phyloP scores from a whole-genome alignment of 306 rosid species.

The Pyrus pyrifolia region DNA sequence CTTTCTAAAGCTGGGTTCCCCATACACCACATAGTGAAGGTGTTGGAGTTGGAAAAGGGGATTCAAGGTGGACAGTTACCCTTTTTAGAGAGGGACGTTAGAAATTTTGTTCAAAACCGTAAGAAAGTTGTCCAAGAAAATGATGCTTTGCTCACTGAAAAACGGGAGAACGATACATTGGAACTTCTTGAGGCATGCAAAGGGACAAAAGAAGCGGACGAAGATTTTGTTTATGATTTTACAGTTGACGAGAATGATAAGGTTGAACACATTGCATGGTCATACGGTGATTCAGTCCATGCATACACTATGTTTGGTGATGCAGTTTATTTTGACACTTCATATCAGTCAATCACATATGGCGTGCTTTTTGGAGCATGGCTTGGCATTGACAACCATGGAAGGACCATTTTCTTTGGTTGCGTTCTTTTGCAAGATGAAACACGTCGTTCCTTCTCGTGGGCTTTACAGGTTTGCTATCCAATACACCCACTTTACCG shows the following conservation, averaged over 20 bases:
- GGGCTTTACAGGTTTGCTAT: slow-evolving; percentile 90
- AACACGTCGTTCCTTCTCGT: slow-evolving; percentile 61
- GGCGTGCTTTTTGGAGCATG: slow-evolving; percentile 86
- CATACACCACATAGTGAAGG: slow-evolving; percentile 84
- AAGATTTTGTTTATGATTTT: slow-evolving; percentile 67
- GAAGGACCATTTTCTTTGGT: slow-evolving; percentile 73
- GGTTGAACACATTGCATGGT: slow-evolving; percentile 80
- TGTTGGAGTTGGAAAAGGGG: slow-evolving; percentile 91
- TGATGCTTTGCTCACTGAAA: slow-evolving; percentile 74
- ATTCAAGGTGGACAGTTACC: slow-evolving; percentile 90
- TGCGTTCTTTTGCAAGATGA: slow-evolving; percentile 93
- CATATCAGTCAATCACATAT: slow-evolving; percentile 71
- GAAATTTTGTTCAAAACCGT: slow-evolving; percentile 88
- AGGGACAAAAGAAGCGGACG: slow-evolving; percentile 61
- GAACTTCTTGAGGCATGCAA: slow-evolving; percentile 95
- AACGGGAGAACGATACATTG: slow-evolving; percentile 69
- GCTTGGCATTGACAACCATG: slow-evolving; percentile 91
- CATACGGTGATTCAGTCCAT: slow-evolving; percentile 62
- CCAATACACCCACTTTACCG: slow-evolving; percentile 26
- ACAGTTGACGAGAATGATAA: slow-evolving; percentile 73
- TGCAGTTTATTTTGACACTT: slow-evolving; percentile 69
- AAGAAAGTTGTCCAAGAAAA: slow-evolving; percentile 83
- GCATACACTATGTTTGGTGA: slow-evolving; percentile 68
- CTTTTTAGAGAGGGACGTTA: slow-evolving; percentile 90
- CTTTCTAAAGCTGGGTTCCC: slow-evolving; percentile 96